These are phyloP conservation scores for Starmerella stigmatis DNA, from an alignment of 805 yeast species.

Conservation along the genomic window DNA sequence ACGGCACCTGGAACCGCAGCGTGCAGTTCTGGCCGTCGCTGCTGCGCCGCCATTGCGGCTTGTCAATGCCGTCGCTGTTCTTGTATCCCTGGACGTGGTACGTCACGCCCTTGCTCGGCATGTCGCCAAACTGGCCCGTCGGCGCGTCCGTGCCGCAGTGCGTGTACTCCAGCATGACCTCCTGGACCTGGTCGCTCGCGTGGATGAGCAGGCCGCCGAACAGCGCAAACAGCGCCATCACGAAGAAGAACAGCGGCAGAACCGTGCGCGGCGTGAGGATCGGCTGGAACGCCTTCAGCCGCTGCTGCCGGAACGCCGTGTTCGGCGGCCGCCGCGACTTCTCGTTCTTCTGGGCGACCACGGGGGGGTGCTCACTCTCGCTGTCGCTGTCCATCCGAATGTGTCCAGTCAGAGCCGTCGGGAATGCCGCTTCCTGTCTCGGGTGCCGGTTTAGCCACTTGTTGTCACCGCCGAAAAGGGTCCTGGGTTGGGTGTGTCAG, in stretches of 20 bases:
- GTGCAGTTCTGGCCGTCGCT: slow-evolving; percentile 44
- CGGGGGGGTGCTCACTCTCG: slow-evolving; percentile 27
- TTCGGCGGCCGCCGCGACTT: slow-evolving; percentile 37
- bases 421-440: too few relatives aligned
- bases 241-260: slow-evolving; percentile 63
- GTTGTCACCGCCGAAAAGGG: too few relatives aligned
- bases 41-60: slow-evolving; percentile 56
- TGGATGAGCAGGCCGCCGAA: slow-evolving; percentile 75
- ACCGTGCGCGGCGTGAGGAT: slow-evolving; percentile 86
- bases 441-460: too few relatives aligned
- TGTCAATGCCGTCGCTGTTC: slow-evolving; percentile 21
- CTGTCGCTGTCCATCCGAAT: slow-evolving; percentile 21
- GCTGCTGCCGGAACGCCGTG: slow-evolving; percentile 42
- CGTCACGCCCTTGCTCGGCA: slow-evolving; percentile 50
- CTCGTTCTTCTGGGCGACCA: slow-evolving; percentile 28
- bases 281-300: slow-evolving; percentile 70
- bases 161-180: slow-evolving; percentile 63
- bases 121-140: slow-evolving; percentile 34
- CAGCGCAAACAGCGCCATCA: slow-evolving; percentile 77
- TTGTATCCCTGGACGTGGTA: slow-evolving; percentile 39
- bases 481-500: too few relatives aligned
- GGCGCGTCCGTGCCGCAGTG: slow-evolving; percentile 49
- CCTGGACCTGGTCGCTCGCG: slow-evolving; percentile 72
- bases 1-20: slow-evolving; percentile 62
- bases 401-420: too few relatives aligned